A percentile compares a stretch with the other conserved stretches of the same genome.
These are phyloP conservation scores for Naganishia kalamii DNA, from an alignment of 768 basidiomycete genomes.

Conservation along the genomic window DNA sequence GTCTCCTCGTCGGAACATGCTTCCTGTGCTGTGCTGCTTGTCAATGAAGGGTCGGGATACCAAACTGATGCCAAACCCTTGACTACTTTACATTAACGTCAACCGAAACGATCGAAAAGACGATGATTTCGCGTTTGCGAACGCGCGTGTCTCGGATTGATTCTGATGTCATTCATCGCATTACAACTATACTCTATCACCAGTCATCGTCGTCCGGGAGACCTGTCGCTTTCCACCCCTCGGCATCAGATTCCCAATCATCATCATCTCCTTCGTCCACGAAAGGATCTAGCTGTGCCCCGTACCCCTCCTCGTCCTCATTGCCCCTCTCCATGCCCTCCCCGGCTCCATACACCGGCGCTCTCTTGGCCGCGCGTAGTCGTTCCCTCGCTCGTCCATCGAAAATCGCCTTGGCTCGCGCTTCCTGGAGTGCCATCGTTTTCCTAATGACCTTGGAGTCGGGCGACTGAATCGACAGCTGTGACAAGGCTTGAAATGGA, in stretches of 20 bases:
- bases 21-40: no score
- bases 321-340: conserved; percentile 3
- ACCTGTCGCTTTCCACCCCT: conserved; percentile 23
- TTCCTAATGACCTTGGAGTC: conserved; percentile 12
- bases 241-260: conserved; percentile 25
- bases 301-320: background rate
- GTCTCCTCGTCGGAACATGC: conserved; percentile 21
- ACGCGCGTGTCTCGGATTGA: no score
- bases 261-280: conserved; percentile 16
- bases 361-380: conserved; percentile 1
- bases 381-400: conserved; percentile 1
- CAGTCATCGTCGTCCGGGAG: conserved; percentile 24
- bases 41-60: no score
- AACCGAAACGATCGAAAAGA: no score
- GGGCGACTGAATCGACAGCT: conserved; percentile 18
- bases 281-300: background rate
- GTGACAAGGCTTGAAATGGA: conserved; percentile 9
- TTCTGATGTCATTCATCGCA: no score
- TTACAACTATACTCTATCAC: no score
- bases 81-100: no score
- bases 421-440: conserved; percentile 22
- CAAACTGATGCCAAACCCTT: no score
- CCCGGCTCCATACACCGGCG: conserved; percentile 13
- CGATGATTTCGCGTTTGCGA: no score
- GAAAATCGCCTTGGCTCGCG: conserved; percentile 22